phyloP scores from a whole-genome alignment of 805 yeast genomes.

The Maudiozyma serrabonitensis region DNA sequence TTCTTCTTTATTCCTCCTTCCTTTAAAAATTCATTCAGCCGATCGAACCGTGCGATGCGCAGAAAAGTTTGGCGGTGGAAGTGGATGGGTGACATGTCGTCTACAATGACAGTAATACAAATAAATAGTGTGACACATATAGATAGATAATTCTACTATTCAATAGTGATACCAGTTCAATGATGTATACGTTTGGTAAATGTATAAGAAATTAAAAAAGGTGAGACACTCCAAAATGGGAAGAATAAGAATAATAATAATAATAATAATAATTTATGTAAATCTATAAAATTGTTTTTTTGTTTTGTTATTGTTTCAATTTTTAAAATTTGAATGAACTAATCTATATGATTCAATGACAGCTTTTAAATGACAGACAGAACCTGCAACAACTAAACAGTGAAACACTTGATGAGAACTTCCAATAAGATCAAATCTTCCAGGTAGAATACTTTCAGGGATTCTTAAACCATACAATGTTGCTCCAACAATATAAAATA shows the following conservation, averaged over 20 bases:
- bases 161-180: too few species aligned
- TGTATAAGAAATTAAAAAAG: too few species aligned
- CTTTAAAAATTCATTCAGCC: neutral
- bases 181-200: too few species aligned
- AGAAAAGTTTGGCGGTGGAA: neutral
- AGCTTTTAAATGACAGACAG: slow-evolving; percentile 64
- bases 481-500: slow-evolving; percentile 72
- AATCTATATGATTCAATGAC: slow-evolving; percentile 46
- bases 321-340: slow-evolving; percentile 16
- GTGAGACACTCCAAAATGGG: too few species aligned
- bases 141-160: too few species aligned
- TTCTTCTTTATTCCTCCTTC: neutral
- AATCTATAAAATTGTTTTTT: neutral
- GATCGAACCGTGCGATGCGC: neutral
- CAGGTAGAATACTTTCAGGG: slow-evolving; percentile 61
- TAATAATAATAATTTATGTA: neutral
- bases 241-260: neutral
- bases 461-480: slow-evolving; percentile 63
- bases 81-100: too few species aligned
- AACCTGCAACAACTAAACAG: slow-evolving; percentile 65
- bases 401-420: slow-evolving; percentile 84
- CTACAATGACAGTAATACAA: too few species aligned
- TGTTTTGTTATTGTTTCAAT: neutral
- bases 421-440: slow-evolving; percentile 58
- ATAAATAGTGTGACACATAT: too few species aligned